Evolutionary conservation across 2,329 filamentous ascomycete species (phyloP).

Genomic region (Paecilomyces sp.): DNA sequence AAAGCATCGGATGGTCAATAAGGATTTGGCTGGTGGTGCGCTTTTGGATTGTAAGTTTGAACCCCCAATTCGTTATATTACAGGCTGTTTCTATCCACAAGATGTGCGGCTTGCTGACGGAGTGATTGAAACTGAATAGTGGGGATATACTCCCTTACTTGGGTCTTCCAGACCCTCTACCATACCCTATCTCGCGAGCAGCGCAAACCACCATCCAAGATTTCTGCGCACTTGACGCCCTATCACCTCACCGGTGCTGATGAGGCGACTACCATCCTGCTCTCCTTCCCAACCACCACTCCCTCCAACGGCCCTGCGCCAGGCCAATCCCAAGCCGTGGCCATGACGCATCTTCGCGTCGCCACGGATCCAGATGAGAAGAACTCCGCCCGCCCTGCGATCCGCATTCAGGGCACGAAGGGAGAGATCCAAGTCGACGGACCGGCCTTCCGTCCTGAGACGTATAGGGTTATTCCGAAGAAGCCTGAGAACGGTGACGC

Average conservation of each 20-base stretch:
- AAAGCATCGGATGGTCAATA: slow-evolving; percentile 73
- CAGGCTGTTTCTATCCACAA: neutral
- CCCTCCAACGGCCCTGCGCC: slow-evolving; percentile 31
- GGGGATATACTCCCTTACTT: slow-evolving; percentile 82
- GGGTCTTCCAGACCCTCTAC: slow-evolving; percentile 86
- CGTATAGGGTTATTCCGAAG: slow-evolving; percentile 57
- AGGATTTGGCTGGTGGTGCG: slow-evolving; percentile 72
- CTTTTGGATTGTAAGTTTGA: slow-evolving; percentile 57
- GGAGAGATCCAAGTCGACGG: slow-evolving; percentile 77
- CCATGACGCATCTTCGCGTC: slow-evolving; percentile 58
- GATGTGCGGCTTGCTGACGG: neutral
- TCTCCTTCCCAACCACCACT: slow-evolving; percentile 61
- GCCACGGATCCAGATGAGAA: slow-evolving; percentile 55
- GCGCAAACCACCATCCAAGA: slow-evolving; percentile 58
- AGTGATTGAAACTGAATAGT: slow-evolving; percentile 32
- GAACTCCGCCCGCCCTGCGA: slow-evolving; percentile 55
- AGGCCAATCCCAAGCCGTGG: slow-evolving; percentile 61
- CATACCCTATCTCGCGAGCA: slow-evolving; percentile 59
- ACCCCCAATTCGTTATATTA: neutral
- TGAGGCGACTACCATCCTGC: slow-evolving; percentile 69
- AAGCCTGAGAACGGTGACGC: slow-evolving; percentile 41
- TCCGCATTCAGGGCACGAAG: slow-evolving; percentile 71
- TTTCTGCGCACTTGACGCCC: slow-evolving; percentile 63
- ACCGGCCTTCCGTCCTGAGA: slow-evolving; percentile 61
- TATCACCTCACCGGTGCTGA: slow-evolving; percentile 68